Percentiles rank a stretch among this genome's conserved stretches.
Conservation (phyloP, 441 rosid genomes). For the Pelargonium exstipulatum region DNA sequence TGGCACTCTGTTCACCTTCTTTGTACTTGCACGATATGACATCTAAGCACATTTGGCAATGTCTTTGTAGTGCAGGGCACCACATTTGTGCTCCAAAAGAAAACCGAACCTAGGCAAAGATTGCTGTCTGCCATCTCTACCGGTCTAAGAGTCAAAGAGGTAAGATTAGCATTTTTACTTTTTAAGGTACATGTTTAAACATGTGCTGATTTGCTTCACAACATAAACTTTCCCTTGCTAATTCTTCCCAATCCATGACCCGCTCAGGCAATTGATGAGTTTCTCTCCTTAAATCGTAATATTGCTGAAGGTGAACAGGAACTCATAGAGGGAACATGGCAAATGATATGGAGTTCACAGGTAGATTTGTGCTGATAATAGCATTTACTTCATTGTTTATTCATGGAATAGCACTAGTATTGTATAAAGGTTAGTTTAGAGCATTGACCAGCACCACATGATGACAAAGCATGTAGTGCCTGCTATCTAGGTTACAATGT, state of each 20-base stretch:
- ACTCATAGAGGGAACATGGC: conserved; percentile 82
- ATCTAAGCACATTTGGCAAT: conserved; percentile 28
- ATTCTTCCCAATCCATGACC: conserved; percentile 9
- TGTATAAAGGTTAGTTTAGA: background rate
- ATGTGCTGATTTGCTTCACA: background rate
- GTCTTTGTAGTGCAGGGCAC: conserved; percentile 83
- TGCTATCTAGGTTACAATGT: background rate
- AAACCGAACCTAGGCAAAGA: conserved; percentile 66
- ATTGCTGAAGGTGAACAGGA: conserved; percentile 35
- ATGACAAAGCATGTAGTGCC: background rate
- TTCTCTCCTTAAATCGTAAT: conserved; percentile 36
- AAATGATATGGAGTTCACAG: conserved; percentile 98
- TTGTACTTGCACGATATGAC: conserved; percentile 2
- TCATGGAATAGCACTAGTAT: background rate
- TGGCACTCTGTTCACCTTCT: background rate
- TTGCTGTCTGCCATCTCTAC: conserved; percentile 63
- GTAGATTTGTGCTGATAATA: conserved; percentile 27
- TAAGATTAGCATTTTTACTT: conserved; percentile 18
- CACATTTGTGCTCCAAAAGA: conserved; percentile 89
- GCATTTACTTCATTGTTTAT: background rate
- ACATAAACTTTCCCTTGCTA: background rate
- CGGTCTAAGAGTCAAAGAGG: conserved; percentile 49
- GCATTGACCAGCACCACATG: background rate
- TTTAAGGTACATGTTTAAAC: background rate
- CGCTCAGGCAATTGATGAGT: conserved; percentile 65